phyloP scores from a whole-genome alignment of 305 asterid species.

The Fraxinus floribunda region DNA sequence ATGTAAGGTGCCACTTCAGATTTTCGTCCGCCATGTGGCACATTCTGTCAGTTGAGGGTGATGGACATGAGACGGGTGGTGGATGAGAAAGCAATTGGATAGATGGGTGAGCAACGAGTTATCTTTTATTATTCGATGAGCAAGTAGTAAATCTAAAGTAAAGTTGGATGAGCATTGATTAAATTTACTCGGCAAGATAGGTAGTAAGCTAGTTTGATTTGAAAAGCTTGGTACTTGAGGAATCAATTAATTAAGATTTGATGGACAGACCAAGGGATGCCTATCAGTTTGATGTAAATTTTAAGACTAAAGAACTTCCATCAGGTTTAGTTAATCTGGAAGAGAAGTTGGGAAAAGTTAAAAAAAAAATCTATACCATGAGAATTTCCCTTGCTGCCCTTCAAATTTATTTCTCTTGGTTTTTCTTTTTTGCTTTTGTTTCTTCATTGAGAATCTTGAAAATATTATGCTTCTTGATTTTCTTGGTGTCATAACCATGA shows the following conservation, averaged over 20 bases:
- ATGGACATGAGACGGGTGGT: no score
- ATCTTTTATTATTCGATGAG: no score
- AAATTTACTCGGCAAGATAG: not conserved
- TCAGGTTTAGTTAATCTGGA: not conserved
- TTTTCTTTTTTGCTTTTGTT: not conserved
- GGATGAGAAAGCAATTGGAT: no score
- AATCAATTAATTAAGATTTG: not conserved
- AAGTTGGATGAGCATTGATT: no score
- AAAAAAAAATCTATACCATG: not conserved
- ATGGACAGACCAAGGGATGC: not conserved
- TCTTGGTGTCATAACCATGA: not conserved
- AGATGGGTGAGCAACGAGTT: no score
- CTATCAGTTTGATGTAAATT: not conserved
- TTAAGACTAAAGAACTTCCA: not conserved
- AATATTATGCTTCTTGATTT: not conserved
- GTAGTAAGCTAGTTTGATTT: slow-evolving; percentile 5
- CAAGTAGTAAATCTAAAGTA: no score
- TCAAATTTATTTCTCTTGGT: not conserved
- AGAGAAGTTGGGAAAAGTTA: not conserved
- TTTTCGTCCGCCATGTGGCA: no score
- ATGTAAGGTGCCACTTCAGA: no score
- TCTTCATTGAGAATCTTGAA: slow-evolving; percentile 3
- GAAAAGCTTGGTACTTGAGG: not conserved
- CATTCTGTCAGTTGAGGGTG: no score
- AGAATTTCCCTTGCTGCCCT: not conserved